Conservation (phyloP, 805 yeast species). For the Lipomyces sp. region DNA sequence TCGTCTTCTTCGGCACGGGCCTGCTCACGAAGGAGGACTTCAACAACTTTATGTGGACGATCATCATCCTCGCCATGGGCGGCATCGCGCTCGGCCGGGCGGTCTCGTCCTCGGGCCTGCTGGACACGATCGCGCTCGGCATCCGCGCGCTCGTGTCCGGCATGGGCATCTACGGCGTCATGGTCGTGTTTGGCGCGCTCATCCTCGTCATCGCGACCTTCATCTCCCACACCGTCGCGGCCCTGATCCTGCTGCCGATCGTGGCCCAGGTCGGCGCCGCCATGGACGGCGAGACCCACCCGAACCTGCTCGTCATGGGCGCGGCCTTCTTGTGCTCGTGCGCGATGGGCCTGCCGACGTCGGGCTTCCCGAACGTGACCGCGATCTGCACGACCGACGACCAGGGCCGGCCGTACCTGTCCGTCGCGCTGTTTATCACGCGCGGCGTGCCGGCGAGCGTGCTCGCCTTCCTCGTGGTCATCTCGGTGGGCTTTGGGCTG, state of each 20-base stretch:
- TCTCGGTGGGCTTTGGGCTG: conserved; percentile 73
- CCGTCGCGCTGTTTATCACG: conserved; percentile 80
- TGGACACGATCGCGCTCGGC: conserved; percentile 67
- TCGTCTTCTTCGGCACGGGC: conserved; percentile 92
- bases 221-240: conserved; percentile 96
- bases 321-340: conserved; percentile 73
- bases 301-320: conserved; percentile 69
- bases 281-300: conserved; percentile 59
- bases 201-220: conserved; percentile 86
- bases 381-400: conserved; percentile 94
- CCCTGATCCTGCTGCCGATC: conserved; percentile 84
- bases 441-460: conserved; percentile 88
- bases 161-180: conserved; percentile 67
- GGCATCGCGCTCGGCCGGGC: conserved; percentile 95
- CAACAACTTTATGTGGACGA: conserved; percentile 95
- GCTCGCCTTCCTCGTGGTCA: conserved; percentile 65
- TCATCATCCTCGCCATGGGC: conserved; percentile 95
- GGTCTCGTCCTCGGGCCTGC: conserved; percentile 84
- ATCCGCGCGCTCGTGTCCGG: conserved; percentile 66
- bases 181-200: conserved; percentile 75
- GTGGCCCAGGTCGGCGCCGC: conserved; percentile 83
- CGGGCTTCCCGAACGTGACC: conserved; percentile 96
- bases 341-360: conserved; percentile 97
- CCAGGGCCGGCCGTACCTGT: conserved; percentile 83
- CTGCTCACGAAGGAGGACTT: conserved; percentile 83